These are phyloP conservation scores for Paraurostyla sp. DNA, from an alignment of 73 alveolate genomes.

Conservation along the genomic window DNA sequence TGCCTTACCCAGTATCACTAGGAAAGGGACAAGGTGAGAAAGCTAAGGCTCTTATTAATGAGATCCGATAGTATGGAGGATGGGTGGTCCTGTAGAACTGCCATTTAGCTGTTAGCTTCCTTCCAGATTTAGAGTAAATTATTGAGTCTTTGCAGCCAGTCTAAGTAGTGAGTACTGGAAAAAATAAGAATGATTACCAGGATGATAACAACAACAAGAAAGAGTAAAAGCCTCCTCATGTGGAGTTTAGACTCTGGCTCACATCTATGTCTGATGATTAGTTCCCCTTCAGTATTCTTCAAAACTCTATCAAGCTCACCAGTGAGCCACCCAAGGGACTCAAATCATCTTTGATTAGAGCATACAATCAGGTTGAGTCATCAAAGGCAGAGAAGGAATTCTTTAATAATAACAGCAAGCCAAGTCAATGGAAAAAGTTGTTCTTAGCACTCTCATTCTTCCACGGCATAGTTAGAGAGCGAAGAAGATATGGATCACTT, in stretches of 20 bases:
- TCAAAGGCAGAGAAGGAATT: conserved; percentile 82
- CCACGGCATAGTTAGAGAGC: conserved; percentile 85
- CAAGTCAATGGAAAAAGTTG: conserved; percentile 76
- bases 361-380: conserved; percentile 80
- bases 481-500: conserved; percentile 90
- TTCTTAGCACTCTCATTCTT: conserved; percentile 85
- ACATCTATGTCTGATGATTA: conserved; percentile 83
- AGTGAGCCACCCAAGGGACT: conserved; percentile 96
- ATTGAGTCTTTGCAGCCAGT: conserved; percentile 76
- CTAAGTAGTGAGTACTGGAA: no score
- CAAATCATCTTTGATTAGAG: conserved; percentile 83
- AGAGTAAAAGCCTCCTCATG: conserved; percentile 77
- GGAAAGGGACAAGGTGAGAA: conserved; percentile 99
- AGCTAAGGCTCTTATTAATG: conserved; percentile 79
- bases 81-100: conserved; percentile 98
- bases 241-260: conserved; percentile 89
- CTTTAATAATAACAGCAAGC: conserved; percentile 74
- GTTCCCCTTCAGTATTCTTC: conserved; percentile 86
- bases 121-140: conserved; percentile 95
- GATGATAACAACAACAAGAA: conserved; percentile 72
- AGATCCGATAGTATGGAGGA: conserved; percentile 72
- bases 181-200: conserved; percentile 1
- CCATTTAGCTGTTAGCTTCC: conserved; percentile 93
- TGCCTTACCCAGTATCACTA: conserved; percentile 81
- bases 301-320: conserved; percentile 89